phyloP scores from a whole-genome alignment of 2,329 filamentous ascomycete genomes.

The Ophiosphaerella narmari region DNA sequence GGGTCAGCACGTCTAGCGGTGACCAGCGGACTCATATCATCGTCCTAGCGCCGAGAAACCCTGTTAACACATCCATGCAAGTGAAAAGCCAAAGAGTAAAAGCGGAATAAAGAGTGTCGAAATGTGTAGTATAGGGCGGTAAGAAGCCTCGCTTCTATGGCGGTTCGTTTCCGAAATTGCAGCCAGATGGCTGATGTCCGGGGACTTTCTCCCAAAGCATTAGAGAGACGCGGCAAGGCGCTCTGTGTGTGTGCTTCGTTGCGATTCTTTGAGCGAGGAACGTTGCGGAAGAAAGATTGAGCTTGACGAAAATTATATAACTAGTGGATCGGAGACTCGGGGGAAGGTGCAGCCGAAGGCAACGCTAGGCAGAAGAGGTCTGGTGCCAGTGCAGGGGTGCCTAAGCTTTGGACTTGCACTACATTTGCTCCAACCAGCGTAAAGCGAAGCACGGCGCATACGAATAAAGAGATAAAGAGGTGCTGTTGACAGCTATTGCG shows the following conservation, averaged over 20 bases:
- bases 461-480: conserved; percentile 20
- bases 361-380: conserved; percentile 23
- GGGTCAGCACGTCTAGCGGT: conserved; percentile 28
- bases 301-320: conserved; percentile 23
- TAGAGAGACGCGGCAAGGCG: conserved; percentile 39
- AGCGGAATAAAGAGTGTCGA: conserved; percentile 55
- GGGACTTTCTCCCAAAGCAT: conserved; percentile 99
- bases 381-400: conserved; percentile 28
- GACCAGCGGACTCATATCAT: conserved; percentile 85
- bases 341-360: conserved; percentile 19
- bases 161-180: conserved; percentile 93
- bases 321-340: conserved; percentile 18
- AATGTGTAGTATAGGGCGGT: conserved; percentile 45
- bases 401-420: conserved; percentile 24
- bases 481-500: conserved; percentile 7
- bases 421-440: conserved; percentile 25
- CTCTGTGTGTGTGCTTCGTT: conserved; percentile 94
- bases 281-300: conserved; percentile 53
- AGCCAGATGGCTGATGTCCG: conserved; percentile 73
- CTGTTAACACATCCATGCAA: conserved; percentile 21
- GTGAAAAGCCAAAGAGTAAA: conserved; percentile 53
- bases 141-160: conserved; percentile 97
- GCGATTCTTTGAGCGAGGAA: conserved; percentile 99
- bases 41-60: conserved; percentile 66
- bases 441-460: conserved; percentile 10